These are phyloP conservation scores for Didymellaceae sp. DNA, from an alignment of 2,329 filamentous ascomycete species.

Conservation along the genomic window DNA sequence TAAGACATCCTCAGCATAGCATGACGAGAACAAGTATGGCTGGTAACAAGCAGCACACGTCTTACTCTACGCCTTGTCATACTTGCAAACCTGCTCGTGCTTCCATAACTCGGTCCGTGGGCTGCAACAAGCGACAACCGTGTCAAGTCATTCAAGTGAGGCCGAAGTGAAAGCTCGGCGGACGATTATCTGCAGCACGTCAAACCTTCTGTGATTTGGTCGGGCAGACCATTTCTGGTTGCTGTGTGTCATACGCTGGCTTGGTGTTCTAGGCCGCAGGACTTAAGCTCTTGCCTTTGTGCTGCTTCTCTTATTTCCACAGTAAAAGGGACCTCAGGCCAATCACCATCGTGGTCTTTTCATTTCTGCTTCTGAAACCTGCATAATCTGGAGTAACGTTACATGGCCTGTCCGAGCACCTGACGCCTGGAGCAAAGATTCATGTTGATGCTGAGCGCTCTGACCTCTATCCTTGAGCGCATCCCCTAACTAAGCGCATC, in stretches of 20 bases:
- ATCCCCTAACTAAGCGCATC: conserved; percentile 12
- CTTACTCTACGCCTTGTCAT: no score
- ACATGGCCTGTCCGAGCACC: conserved; percentile 14
- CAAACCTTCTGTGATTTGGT: conserved; percentile 11
- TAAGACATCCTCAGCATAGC: no score
- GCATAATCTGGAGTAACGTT: conserved; percentile 12
- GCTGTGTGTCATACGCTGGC: conserved; percentile 13
- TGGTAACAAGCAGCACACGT: no score
- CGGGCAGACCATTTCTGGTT: conserved; percentile 11
- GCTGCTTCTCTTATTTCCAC: conserved; percentile 2
- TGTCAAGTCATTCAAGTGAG: conserved; percentile 10
- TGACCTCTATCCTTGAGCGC: conserved; percentile 7
- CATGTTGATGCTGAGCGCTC: background rate
- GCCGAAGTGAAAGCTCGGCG: conserved; percentile 10
- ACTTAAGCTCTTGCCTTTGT: conserved; percentile 2
- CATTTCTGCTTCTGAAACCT: conserved; percentile 1
- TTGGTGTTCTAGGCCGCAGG: conserved; percentile 15
- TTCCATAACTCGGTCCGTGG: conserved; percentile 5
- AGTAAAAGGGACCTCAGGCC: background rate
- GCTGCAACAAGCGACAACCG: background rate
- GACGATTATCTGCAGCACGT: conserved; percentile 1
- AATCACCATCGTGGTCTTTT: conserved; percentile 4
- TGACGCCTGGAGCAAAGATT: conserved; percentile 5
- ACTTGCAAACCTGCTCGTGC: conserved; percentile 6
- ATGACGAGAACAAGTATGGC: no score